These are phyloP conservation scores for Magnusiomyces sp. DNA, from an alignment of 1,139 yeast genomes.

Conservation along the genomic window DNA sequence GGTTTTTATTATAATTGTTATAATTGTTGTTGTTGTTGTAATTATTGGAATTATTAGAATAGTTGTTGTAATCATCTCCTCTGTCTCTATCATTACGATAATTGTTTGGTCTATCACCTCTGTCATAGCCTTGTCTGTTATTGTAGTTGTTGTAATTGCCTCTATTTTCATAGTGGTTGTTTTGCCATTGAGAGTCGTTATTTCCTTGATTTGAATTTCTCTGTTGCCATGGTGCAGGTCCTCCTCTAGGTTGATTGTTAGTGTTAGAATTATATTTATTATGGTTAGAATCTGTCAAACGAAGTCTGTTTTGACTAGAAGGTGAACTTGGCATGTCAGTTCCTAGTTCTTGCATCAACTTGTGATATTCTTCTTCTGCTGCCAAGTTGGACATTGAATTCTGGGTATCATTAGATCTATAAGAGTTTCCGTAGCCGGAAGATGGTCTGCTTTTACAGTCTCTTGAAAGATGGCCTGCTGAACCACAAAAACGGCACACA, in stretches of 20 bases:
- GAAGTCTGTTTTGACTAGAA: conserved; percentile 1
- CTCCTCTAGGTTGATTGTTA: conserved; percentile 5
- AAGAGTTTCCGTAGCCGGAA: conserved; percentile 17
- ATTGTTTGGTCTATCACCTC: background rate
- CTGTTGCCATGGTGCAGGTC: conserved; percentile 16
- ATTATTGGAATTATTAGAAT: conserved; percentile 7
- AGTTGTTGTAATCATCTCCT: conserved; percentile 5
- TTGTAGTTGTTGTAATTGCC: conserved; percentile 1
- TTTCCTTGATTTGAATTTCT: conserved; percentile 7
- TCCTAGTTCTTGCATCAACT: conserved; percentile 43
- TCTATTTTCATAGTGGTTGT: conserved; percentile 5
- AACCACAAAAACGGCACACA: conserved; percentile 72
- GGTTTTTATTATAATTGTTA: background rate
- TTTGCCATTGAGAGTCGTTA: conserved; percentile 3
- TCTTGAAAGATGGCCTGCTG: conserved; percentile 76
- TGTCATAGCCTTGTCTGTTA: conserved; percentile 1
- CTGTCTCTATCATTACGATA: conserved; percentile 1
- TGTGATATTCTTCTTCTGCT: conserved; percentile 43
- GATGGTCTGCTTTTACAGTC: conserved; percentile 54
- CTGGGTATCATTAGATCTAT: conserved; percentile 16
- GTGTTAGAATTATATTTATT: conserved; percentile 5
- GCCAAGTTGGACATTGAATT: conserved; percentile 19
- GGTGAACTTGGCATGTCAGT: conserved; percentile 25
- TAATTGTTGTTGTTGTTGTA: conserved; percentile 5
- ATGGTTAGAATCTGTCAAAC: conserved; percentile 13